A percentile compares a stretch with the other conserved stretches of the same genome.
Conservation (phyloP, 129 eudicot genomes). For the Saposhnikovia divaricata region DNA sequence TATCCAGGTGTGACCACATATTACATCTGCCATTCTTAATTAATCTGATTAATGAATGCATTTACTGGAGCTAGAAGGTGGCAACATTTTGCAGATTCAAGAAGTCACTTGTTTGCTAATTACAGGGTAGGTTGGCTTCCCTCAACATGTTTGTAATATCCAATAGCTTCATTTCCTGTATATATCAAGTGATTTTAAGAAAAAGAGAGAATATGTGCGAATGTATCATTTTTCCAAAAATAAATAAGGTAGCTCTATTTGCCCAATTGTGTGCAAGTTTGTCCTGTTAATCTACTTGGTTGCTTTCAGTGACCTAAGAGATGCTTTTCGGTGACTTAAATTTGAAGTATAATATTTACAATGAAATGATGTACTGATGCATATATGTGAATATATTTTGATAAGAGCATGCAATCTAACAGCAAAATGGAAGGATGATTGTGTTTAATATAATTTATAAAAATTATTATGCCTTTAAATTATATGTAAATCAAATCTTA, state of each 20-base stretch:
- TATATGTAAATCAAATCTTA: no score
- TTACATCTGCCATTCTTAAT: background rate
- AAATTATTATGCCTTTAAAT: no score
- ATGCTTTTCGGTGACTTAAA: background rate
- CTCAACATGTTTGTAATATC: slow-evolving; percentile 3
- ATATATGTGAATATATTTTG: background rate
- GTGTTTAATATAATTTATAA: no score
- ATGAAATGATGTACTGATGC: background rate
- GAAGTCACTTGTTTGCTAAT: background rate
- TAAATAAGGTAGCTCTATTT: background rate
- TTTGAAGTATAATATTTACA: background rate
- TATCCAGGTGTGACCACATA: slow-evolving; percentile 32
- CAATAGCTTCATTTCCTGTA: slow-evolving; percentile 22
- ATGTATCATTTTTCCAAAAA: slow-evolving; percentile 15
- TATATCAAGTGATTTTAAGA: slow-evolving; percentile 19
- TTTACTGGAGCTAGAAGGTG: slow-evolving; percentile 5
- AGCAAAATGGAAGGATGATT: no score
- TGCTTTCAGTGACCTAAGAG: background rate
- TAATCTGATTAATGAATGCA: slow-evolving; percentile 13
- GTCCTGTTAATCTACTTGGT: background rate
- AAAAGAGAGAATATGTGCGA: slow-evolving; percentile 13
- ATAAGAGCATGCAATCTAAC: no score
- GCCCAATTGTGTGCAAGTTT: background rate
- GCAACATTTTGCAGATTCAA: slow-evolving; percentile 9
- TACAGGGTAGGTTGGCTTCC: background rate